A percentile compares a stretch with the other conserved stretches of the same genome.
Evolutionary conservation across 495 filamentous ascomycete genomes (phyloP).

Genomic region (Aspergillus taichungensis): DNA sequence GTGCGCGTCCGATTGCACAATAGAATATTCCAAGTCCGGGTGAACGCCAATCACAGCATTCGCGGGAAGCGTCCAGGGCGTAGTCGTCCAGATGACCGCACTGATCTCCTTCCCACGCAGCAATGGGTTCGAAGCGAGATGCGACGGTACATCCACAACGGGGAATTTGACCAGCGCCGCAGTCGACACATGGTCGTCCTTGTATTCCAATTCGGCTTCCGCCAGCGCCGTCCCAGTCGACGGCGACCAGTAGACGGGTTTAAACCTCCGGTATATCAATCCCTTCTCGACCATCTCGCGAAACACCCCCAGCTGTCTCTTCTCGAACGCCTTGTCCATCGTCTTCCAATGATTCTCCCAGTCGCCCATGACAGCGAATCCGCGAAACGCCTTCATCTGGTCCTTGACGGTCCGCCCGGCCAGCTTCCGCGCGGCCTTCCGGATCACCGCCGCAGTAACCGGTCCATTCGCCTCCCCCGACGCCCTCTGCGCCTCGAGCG

Average conservation of each 20-base stretch:
- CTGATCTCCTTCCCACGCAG: constrained; percentile 38
- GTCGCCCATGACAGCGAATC: constrained; percentile 87
- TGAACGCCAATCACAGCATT: constrained; percentile 83
- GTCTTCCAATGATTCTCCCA: constrained; percentile 91
- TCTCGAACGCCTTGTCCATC: constrained; percentile 82
- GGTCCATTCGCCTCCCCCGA: constrained; percentile 11
- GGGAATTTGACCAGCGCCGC: constrained; percentile 79
- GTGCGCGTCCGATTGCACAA: constrained; percentile 48
- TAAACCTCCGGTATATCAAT: constrained; percentile 77
- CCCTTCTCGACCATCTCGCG: constrained; percentile 74
- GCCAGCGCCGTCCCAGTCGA: constrained; percentile 85
- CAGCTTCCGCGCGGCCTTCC: constrained; percentile 63
- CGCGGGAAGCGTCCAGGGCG: constrained; percentile 93
- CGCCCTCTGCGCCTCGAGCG: constrained; percentile 54
- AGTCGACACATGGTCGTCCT: constrained; percentile 69
- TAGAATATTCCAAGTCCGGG: constrained; percentile 59
- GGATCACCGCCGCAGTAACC: constrained; percentile 38
- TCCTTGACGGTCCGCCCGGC: constrained; percentile 63
- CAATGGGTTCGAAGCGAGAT: constrained; percentile 30
- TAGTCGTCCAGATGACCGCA: constrained; percentile 93
- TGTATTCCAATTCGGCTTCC: constrained; percentile 94
- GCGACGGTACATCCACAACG: constrained; percentile 43
- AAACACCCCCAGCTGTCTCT: constrained; percentile 78
- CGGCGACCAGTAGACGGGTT: constrained; percentile 95
- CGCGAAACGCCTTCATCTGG: constrained; percentile 74